Evolutionary conservation across 495 filamentous ascomycete genomes (phyloP).

Genomic region (Arthonia radiata): DNA sequence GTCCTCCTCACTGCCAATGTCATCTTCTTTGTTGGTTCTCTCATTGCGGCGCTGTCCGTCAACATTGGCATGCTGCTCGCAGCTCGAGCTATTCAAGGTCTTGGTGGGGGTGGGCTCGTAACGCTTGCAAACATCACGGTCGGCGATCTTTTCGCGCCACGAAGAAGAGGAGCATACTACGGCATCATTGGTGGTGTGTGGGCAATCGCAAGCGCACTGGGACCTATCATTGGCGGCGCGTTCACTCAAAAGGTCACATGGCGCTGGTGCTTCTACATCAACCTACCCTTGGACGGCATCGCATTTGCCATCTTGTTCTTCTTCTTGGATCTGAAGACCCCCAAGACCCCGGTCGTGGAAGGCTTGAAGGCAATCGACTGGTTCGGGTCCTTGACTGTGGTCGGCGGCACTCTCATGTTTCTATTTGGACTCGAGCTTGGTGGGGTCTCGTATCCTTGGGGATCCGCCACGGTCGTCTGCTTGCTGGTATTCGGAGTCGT

Average conservation of each 20-base stretch:
- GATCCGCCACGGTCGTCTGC: slow-evolving; percentile 48
- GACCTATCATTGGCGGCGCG: slow-evolving; percentile 51
- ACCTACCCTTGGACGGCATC: slow-evolving; percentile 45
- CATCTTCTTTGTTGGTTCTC: slow-evolving; percentile 51
- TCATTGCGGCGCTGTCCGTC: slow-evolving; percentile 41
- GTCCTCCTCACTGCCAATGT: slow-evolving; percentile 47
- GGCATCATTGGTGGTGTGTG: slow-evolving; percentile 43
- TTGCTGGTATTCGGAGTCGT: slow-evolving; percentile 51
- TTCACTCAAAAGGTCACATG: slow-evolving; percentile 37
- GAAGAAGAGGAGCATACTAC: slow-evolving; percentile 37
- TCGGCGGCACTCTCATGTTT: slow-evolving; percentile 62
- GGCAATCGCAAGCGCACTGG: slow-evolving; percentile 48
- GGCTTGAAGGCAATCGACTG: slow-evolving; percentile 60
- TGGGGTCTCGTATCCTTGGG: slow-evolving; percentile 52
- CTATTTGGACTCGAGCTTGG: slow-evolving; percentile 59
- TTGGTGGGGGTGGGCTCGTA: slow-evolving; percentile 63
- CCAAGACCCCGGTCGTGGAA: slow-evolving; percentile 39
- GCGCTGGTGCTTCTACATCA: slow-evolving; percentile 41
- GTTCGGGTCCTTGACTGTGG: slow-evolving; percentile 38
- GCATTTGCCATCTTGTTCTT: slow-evolving; percentile 40
- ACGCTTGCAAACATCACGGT: slow-evolving; percentile 47
- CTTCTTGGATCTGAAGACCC: slow-evolving; percentile 53
- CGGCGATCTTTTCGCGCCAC: slow-evolving; percentile 10
- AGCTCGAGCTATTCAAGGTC: slow-evolving; percentile 54
- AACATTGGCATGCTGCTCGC: slow-evolving; percentile 53